Evolutionary conservation across 768 basidiomycete genomes (phyloP).

Genomic region (Panus rudis): DNA sequence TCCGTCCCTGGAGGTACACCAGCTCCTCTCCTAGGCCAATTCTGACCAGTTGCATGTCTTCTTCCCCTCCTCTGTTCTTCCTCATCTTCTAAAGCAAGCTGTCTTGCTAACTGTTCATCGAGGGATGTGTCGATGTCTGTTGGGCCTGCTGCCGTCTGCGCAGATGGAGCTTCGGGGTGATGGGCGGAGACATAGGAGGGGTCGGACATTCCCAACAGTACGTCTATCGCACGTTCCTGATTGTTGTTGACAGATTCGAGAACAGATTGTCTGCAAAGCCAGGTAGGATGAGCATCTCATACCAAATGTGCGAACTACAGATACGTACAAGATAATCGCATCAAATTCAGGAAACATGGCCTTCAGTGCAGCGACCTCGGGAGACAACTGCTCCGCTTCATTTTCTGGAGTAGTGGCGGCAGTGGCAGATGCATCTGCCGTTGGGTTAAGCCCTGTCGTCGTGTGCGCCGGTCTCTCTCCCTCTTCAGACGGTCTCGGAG

Average conservation of each 20-base stretch:
- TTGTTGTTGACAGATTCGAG: slow-evolving; percentile 65
- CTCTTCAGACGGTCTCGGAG: no score
- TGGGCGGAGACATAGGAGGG: slow-evolving; percentile 53
- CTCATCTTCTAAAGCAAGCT: slow-evolving; percentile 54
- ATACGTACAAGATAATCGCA: slow-evolving; percentile 54
- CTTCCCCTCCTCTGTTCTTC: slow-evolving; percentile 3
- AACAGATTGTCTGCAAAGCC: slow-evolving; percentile 48
- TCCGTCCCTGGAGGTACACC: neutral
- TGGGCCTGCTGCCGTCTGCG: neutral
- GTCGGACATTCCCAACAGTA: slow-evolving; percentile 80
- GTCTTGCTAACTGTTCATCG: slow-evolving; percentile 74
- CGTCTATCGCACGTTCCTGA: slow-evolving; percentile 71
- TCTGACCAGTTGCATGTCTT: slow-evolving; percentile 12
- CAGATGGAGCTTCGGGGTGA: slow-evolving; percentile 19
- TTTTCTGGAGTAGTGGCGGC: no score
- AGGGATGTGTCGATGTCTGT: slow-evolving; percentile 25
- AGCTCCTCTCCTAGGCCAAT: slow-evolving; percentile 17
- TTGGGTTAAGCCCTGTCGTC: no score
- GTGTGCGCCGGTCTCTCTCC: no score
- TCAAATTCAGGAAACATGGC: slow-evolving; percentile 82
- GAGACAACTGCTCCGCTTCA: no score
- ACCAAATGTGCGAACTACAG: neutral
- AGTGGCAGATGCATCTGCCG: no score
- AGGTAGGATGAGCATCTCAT: neutral
- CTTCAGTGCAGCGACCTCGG: slow-evolving; percentile 46